Conservation (phyloP, 345 rosid genomes). For the Reutealis trisperma region DNA sequence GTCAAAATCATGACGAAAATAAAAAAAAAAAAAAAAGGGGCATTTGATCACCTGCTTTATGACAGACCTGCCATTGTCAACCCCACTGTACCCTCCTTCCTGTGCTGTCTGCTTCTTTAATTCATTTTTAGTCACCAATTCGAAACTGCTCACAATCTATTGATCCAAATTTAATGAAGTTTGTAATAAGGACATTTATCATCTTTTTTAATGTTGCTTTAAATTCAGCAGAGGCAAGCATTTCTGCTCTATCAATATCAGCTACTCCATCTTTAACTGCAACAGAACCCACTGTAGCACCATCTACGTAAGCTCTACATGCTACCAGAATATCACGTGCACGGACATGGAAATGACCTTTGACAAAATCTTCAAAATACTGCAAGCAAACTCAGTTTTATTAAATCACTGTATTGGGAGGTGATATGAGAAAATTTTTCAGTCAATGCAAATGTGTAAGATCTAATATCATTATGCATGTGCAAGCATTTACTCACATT, state of each 20-base stretch:
- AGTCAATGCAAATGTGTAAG: neutral
- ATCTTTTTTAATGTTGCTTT: constrained; percentile 27
- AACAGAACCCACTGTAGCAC: constrained; percentile 41
- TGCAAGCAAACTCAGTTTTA: constrained; percentile 26
- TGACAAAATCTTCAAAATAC: constrained; percentile 51
- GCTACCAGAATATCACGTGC: constrained; percentile 45
- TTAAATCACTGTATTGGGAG: neutral
- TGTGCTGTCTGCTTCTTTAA: neutral
- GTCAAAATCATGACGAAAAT: constrained; percentile 15
- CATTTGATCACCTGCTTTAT: neutral
- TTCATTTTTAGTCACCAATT: neutral
- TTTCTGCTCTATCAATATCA: constrained; percentile 16
- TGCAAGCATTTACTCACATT: neutral
- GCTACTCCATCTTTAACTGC: constrained; percentile 33
- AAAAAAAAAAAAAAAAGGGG: too few species aligned
- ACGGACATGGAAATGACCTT: constrained; percentile 40
- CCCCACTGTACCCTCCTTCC: neutral
- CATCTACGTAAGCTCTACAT: constrained; percentile 47
- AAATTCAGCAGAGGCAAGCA: constrained; percentile 25
- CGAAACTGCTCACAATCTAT: constrained; percentile 40
- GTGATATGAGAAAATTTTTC: neutral
- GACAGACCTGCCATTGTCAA: neutral
- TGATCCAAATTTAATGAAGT: constrained; percentile 40
- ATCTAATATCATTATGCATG: neutral
- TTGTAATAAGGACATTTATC: constrained; percentile 27